Conservation (phyloP, 1,284 basidiomycete species). For the Ustilago loliicola region DNA sequence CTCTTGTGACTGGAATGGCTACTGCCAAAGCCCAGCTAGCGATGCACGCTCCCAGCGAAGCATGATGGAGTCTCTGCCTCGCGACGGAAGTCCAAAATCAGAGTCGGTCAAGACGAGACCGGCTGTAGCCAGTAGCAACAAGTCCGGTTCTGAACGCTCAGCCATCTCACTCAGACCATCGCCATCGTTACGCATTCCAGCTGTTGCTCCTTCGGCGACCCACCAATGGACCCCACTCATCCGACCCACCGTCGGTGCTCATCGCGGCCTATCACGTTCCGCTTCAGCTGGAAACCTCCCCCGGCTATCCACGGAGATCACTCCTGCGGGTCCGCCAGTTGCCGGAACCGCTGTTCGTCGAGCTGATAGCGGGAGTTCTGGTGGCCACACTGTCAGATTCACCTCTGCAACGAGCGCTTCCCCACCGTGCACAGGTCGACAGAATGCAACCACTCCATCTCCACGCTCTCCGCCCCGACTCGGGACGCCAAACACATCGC, state of each 20-base stretch:
- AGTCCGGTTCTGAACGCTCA: background rate
- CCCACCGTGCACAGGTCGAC: background rate
- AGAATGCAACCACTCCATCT: background rate
- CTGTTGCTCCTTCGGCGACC: background rate
- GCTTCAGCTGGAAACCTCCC: slow-evolving; percentile 25
- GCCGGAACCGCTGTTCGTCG: background rate
- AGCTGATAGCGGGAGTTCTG: background rate
- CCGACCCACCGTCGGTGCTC: background rate
- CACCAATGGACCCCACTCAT: background rate
- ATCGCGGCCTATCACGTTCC: slow-evolving; percentile 12
- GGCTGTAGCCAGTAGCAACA: background rate
- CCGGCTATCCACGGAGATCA: background rate
- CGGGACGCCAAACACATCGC: slow-evolving; percentile 4
- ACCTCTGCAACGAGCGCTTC: background rate
- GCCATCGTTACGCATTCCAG: slow-evolving; percentile 3
- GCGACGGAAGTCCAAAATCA: background rate
- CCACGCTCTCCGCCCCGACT: background rate
- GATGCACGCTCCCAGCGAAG: background rate
- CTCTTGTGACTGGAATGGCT: background rate
- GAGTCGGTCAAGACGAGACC: background rate
- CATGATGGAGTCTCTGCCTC: background rate
- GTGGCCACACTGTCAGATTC: slow-evolving; percentile 1
- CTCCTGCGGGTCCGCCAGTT: background rate
- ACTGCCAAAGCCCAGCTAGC: background rate
- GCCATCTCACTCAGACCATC: background rate